Conservation (phyloP, 2,329 filamentous ascomycete species). For the Aspergillus sclerotialis region DNA sequence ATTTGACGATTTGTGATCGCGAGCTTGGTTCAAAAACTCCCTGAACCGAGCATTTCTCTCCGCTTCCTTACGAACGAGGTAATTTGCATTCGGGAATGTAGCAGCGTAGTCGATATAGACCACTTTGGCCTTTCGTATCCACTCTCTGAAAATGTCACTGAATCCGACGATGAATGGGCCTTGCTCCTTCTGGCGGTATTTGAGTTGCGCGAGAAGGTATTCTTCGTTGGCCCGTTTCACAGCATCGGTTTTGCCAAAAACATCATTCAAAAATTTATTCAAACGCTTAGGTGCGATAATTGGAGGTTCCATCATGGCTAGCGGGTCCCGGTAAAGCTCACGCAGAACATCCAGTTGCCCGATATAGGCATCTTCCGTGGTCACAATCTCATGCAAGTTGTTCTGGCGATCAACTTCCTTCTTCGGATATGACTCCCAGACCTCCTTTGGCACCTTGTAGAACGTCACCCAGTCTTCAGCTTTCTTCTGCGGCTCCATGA, state of each 20-base stretch:
- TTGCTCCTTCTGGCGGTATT: constrained; percentile 94
- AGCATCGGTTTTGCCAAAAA: constrained; percentile 85
- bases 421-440: constrained; percentile 62
- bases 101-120: constrained; percentile 91
- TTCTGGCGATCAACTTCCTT: constrained; percentile 94
- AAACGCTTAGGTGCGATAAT: constrained; percentile 74
- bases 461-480: constrained; percentile 83
- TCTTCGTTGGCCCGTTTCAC: constrained; percentile 91
- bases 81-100: constrained; percentile 75
- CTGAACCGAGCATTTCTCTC: constrained; percentile 80
- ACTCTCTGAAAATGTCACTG: constrained; percentile 95
- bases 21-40: constrained; percentile 74
- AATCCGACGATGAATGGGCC: constrained; percentile 91
- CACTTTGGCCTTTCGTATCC: constrained; percentile 87
- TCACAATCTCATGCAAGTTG: constrained; percentile 89
- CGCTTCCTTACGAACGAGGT: constrained; percentile 74
- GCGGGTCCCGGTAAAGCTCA: constrained; percentile 74
- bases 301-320: constrained; percentile 65
- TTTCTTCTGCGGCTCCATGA: constrained; percentile 60
- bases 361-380: constrained; percentile 86
- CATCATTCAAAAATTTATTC: constrained; percentile 70
- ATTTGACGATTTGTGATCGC: constrained; percentile 69
- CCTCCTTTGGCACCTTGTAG: constrained; percentile 74
- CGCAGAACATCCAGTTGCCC: constrained; percentile 80
- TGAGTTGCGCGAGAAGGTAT: constrained; percentile 82